phyloP scores from a whole-genome alignment of 129 eudicot species.

The Lactuca sativa region DNA sequence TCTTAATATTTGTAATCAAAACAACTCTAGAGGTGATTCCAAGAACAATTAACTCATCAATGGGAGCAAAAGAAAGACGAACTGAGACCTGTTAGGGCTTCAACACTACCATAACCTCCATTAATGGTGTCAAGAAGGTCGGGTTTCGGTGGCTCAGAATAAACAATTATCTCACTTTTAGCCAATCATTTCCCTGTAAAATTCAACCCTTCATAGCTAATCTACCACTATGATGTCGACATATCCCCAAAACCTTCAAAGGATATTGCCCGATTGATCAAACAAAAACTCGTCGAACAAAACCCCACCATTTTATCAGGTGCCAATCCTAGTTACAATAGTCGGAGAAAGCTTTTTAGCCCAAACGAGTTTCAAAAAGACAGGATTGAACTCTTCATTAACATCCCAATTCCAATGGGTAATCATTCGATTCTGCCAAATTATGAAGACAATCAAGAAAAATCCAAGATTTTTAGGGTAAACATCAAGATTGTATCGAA shows the following conservation, averaged over 20 bases:
- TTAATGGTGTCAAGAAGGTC: conserved; percentile 71
- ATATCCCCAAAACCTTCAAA: no score
- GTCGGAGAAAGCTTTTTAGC: conserved; percentile 45
- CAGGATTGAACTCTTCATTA: conserved; percentile 15
- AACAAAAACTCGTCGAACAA: no score
- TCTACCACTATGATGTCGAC: no score
- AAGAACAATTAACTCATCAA: background rate
- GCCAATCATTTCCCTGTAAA: no score
- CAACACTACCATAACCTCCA: conserved; percentile 32
- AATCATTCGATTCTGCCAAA: conserved; percentile 8
- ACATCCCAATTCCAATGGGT: conserved; percentile 52
- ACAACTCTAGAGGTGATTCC: conserved; percentile 29
- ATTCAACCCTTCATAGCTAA: no score
- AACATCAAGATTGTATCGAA: conserved; percentile 46
- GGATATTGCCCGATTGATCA: no score
- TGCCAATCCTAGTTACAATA: no score
- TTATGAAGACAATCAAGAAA: conserved; percentile 20
- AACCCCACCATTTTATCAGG: conserved; percentile 1
- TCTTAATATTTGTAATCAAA: conserved; percentile 6
- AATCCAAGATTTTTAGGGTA: conserved; percentile 50
- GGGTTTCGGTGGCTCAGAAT: conserved; percentile 82
- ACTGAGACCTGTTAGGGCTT: conserved; percentile 18
- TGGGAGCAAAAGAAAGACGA: conserved; percentile 42
- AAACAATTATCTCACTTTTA: conserved; percentile 38
- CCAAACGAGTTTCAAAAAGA: conserved; percentile 21